Base-by-base conservation (phyloP, 306 rosid genomes). In the Mimosa pudica region DNA sequence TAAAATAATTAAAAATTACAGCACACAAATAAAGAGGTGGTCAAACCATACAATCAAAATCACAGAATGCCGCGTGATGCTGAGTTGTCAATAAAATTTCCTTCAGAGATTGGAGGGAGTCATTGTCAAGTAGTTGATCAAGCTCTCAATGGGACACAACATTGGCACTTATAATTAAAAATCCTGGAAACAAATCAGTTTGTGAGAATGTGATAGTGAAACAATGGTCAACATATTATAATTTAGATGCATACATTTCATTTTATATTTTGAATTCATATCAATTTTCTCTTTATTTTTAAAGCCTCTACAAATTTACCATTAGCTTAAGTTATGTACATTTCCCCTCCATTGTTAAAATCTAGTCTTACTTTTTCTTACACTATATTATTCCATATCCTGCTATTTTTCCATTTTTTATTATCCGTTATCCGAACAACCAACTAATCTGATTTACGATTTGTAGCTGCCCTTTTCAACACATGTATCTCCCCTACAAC, bases 171-270 rank as follows among this genome's bases (percentile, higher is more conserved):
- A 17, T 62, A 85, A 82, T 82, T 85, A 80, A 47, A 78, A 85
- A 76, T 46, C 88, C 94, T 90, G 94, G 85, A 67, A 76, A 71
- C 70, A n/a, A 63, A 73, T 76, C 73, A 63, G 72, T 71, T 6
- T 61, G 20, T 68, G 65, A 47, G 68, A 57, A 44, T 61, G 33
- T 68, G 65, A 41, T 62, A 60, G 41, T 65, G 20, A 54, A 63
- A 36, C 66, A 54, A 55, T 61, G 30, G 61, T 78, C n/a, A 62
- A 60, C 64, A 46, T 55, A 76, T 30, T 42, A 36, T 36, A 16
- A 36, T 0, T 18, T 38, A 38, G 42, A 38, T 38, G 42, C 42
- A 38, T 3, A 24, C 30, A 24, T 38, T 38, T 38, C 42, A 38
- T 24, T 24, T 24, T 24, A 24, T 24, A 24, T 24, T 24, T 24